Evolutionary conservation across 371 early-diverging fungal genomes (phyloP), one percentile per base, ranked within the genome.

Genomic region (Mortierella sp.): DNA sequence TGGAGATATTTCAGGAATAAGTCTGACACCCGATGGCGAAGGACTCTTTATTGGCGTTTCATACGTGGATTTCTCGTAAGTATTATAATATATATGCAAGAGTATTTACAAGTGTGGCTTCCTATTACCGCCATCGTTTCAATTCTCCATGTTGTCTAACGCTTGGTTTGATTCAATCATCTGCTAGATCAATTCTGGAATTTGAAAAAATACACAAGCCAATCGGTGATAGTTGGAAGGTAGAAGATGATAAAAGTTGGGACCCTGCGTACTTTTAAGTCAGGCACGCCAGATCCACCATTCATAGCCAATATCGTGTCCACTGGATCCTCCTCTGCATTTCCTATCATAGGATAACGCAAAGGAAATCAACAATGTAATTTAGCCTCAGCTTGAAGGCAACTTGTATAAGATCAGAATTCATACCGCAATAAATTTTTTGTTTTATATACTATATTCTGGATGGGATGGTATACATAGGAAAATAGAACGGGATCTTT

Each of bases 1-100:
- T 85, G 96, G 96, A 4, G 95, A 96, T 61, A 88, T 94, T 35
- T 85, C 93, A 0, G 96, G 96, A 1, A 88, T 89, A 45, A 76
- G 86, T 9, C 62, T 88, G 31, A 86, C 87, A 0, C 88, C 89
- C 0, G 89, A 87, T n/a, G 90, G 85, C 47, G 87, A 90, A 28
- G 71, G 83, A 0, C 68, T 93, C 31, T 92, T 80, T 70, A 83
- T 92, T 57, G 93, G 91, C 0, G 89, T 88, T 29, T 76, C 89
- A 1, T 83, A 88, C 1, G 87, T 85, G 6, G 69, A 79, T 28
- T 84, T 78, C 54, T 84, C 85, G 79, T 82, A 64, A 60, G 69
- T 72, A 37, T 43, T 5, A n/a, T n/a, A n/a, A n/a, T n/a, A n/a
- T 28, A 31, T 23, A n/a, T 58, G 4, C 5, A 26, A 15, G 26